Base-by-base conservation (phyloP, 495 filamentous ascomycete species). In the Penicillium silybi region DNA sequence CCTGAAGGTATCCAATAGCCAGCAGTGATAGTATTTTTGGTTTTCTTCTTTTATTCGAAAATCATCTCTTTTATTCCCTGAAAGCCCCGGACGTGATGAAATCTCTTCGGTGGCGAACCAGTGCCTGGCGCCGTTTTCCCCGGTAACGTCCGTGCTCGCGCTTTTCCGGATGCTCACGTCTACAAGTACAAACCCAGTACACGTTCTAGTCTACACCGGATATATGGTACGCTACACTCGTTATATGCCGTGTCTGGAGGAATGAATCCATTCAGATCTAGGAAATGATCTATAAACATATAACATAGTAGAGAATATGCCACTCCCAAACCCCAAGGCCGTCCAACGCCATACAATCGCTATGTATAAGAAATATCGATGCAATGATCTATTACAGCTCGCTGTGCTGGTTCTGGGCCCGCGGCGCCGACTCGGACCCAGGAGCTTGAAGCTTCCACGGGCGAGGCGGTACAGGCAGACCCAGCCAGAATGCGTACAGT, bases 401-500 rank as follows among this genome's bases (percentile, higher is more conserved):
- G 41, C 48, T 43, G 23, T 54, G 52, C 41, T 39, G 20, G 1
- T 39, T 35, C 7, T 17, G 19, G 1, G 32, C 25, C 2, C 34
- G 52, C 18, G 17, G 41, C 23, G 27, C 3, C 2, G 17, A 13
- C 2, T 54, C 41, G 10, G 50, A 41, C 20, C 32, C 46, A 5
- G 84, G 80, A 27, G 73, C 55, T 54, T 75, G 63, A 27, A 91
- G 66, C 46, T 74, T 70, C 88, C 89, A 95, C 10, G 68, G 72
- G 54, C 89, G 75, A 5, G 85, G 85, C 41, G 71, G 71, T 16
- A 92, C 81, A 7, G 89, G 86, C 48, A 89, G 64, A 23, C 91
- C 91, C n/a, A 95, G 70, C 73, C 84, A 96, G 61, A 74, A 88
- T 43, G 85, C 78, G 82, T 84, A 92, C 16, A 87, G 54, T 37